Evolutionary conservation across 148 eudicot species (phyloP), one percentile per base, ranked within the genome.

Genomic region (Amaranthus cruentus): DNA sequence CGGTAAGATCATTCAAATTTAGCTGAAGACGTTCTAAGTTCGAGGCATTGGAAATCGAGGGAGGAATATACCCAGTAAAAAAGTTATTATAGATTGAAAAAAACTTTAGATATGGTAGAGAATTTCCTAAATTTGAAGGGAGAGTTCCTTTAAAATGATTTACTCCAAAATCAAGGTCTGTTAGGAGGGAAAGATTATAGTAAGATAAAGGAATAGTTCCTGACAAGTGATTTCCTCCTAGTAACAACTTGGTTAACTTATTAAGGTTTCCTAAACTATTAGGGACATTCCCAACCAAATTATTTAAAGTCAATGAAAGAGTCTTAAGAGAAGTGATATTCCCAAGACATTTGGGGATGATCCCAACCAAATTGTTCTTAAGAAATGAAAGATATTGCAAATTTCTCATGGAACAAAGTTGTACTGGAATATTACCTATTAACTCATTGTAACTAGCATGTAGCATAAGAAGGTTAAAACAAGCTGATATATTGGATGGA

Each of bases 121-220:
- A 62, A 18, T 15, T 44, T 28, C 61, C 62, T 43, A 74, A 43
- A 62, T 80, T 62, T 0, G 65, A 51, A 10, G 79, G 83, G 66
- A 80, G 83, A 12, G 1, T 38, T 6, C 83, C 83, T 7, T 72
- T 43, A 6, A 80, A 18, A 7, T 10, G 3, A 57, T 72, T 80
- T 6, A 4, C 1, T 38, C 51, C 61, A 13, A 79, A 3, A 15
- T 38, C 51, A 2, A 80, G 62, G 10, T 9, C 3, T 10, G 5
- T 0, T 14, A 80, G 42, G 0, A 9, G 65, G 6, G 83, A 76
- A 2, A 76, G 63, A 5, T 80, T 80, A n/a, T 43, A 76, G 6
- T 76, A 15, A 15, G 79, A 76, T 4, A 73, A 12, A 0, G 83
- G 83, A 49, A 80, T 64, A 2, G 15, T 0, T 44, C 79, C 79